Evolutionary conservation across 192 early-diverging fungal species (phyloP), one percentile per base, ranked within the genome.

Genomic region (Haplosporangium gracile): DNA sequence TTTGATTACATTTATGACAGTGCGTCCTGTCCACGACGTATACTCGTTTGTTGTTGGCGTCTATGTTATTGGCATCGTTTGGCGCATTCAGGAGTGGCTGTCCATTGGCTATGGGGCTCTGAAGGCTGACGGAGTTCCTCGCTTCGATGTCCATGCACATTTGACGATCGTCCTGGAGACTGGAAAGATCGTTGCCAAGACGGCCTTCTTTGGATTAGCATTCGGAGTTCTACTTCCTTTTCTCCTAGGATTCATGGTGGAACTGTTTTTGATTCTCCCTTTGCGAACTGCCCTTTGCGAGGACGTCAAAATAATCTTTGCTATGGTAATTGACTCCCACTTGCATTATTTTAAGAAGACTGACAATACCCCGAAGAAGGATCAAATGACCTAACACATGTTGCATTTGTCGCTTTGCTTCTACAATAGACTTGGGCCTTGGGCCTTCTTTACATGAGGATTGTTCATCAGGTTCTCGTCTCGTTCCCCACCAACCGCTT

Each of bases 21-120:
- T 92, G 51, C 80, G 91, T 49, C 90, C 92, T 1, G 88, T 94
- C 1, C 96, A 97, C 82, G 98, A 99, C 82, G 60, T 97, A 18
- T 94, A 97, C 79, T 86, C 96, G 26, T 92, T 96, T 71, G 78
- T 91, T 2, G 70, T 96, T 36, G 98, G 98, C 2, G 72, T 95
- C 39, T 92, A 94, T 73, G 77, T 93, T 24, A 77, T 93, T 49
- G 65, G 80, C 43, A 40, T 39, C 38, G 13, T 88, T 22, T 78
- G 70, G 65, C 42, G 83, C 75, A 20, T 47, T 68, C 60, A 83
- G 47, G 90, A 84, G 43, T 93, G 79, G 82, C 55, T 49, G 20
- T 72, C 47, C 57, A 81, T 69, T 70, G 81, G 42, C 70, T 70
- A 68, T 76, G 79, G 57, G 70, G 77, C 68, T 74, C 42, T 55